Evolutionary conservation across 805 yeast genomes (phyloP), one percentile per base, ranked within the genome.

Genomic region (Kluyveromyces siamensis): DNA sequence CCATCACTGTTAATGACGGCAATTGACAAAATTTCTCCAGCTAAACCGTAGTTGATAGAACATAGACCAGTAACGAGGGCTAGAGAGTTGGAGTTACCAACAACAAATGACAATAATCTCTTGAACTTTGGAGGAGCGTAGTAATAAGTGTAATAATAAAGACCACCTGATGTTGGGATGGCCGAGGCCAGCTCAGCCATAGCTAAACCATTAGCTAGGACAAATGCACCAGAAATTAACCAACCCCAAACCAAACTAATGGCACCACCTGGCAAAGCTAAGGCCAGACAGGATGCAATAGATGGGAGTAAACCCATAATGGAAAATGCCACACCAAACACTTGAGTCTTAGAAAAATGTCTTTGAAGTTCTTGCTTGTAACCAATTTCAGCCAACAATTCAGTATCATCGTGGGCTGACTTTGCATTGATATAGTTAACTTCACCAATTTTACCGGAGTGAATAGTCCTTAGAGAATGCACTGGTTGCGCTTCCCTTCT

Each of bases 251-350:
- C 70, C 49, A 80, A 68, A 6, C 82, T 79, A 10, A 74, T 77
- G 0, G 82, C 78, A 6, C 87, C 87, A 0, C 80, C 75, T 14
- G 73, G 64, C 19, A 80, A 64, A 8, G 80, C 81, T 35, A 67
- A 65, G 18, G 68, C 70, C 19, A 81, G 54, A 18, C 75, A 72
- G 2, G 84, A 75, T 0, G 86, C 77, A 37, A 55, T 52, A 37
- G 48, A 44, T 18, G 53, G 53, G 35, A 47, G 81, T 76, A 83
- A 63, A 9, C 87, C 85, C 87, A 84, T 83, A 60, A 83, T 81
- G 17, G 82, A 75, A 58, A 81, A 83, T 1, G 88, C 85, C 48
- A 83, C 79, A 50, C 87, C 87, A 56, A 84, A 81, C 45, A 81
- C 80, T 60, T 81, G 84, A 37, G 79, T 51, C 2, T 82, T 79